A percentile compares a stretch with the other conserved stretches of the same genome.
These are phyloP conservation scores for Friedmanniomyces simplex DNA, from an alignment of 495 filamentous ascomycete genomes.

Conservation along the genomic window DNA sequence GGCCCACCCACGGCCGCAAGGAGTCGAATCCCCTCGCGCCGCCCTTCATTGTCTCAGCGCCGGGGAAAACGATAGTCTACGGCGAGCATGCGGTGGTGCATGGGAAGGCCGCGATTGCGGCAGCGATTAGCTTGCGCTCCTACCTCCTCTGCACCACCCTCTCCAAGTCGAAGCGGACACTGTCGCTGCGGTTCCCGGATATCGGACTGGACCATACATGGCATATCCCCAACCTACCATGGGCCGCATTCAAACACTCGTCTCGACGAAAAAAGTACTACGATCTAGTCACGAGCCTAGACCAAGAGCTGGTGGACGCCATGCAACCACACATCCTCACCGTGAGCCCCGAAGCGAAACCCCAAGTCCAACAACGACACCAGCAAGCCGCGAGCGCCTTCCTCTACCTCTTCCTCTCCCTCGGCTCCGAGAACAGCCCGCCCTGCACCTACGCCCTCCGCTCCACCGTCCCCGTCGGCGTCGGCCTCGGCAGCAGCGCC, in stretches of 20 bases:
- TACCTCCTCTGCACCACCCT: conserved; percentile 90
- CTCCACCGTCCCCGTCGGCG: conserved; percentile 87
- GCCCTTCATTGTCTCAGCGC: conserved; percentile 93
- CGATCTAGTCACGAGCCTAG: conserved; percentile 69
- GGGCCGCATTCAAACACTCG: conserved; percentile 65
- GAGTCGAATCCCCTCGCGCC: conserved; percentile 48
- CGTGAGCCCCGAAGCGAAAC: conserved; percentile 54
- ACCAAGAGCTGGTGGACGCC: conserved; percentile 65
- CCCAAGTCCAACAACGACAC: conserved; percentile 65
- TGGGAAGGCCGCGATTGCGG: conserved; percentile 91
- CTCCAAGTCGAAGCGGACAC: conserved; percentile 71
- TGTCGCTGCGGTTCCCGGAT: conserved; percentile 80
- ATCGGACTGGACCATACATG: conserved; percentile 78
- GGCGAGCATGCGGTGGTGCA: conserved; percentile 96
- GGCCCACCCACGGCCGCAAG: conserved; percentile 17
- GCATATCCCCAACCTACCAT: conserved; percentile 83
- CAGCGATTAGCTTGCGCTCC: conserved; percentile 84
- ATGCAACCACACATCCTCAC: conserved; percentile 62
- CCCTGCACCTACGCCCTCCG: conserved; percentile 83
- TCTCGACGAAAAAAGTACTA: conserved; percentile 90
- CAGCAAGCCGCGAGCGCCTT: conserved; percentile 71
- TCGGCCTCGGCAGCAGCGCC: conserved; percentile 84
- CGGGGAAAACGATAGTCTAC: conserved; percentile 94
- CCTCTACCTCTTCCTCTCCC: conserved; percentile 83
- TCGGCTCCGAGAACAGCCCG: conserved; percentile 61